Evolutionary conservation across 257 asterid genomes (phyloP).

Genomic region (Jacaranda mimosifolia): DNA sequence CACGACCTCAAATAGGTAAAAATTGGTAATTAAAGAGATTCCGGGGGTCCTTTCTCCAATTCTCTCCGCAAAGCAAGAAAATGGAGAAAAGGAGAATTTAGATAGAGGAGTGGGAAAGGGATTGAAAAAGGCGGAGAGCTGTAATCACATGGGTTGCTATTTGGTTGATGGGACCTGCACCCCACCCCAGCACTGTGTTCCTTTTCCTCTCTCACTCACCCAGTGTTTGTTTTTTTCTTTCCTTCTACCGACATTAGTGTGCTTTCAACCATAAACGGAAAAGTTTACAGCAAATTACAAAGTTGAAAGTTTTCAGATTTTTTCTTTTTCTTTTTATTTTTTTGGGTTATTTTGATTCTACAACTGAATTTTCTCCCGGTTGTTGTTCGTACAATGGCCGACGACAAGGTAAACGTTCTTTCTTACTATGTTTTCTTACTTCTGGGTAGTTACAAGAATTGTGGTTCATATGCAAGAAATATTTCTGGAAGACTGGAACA

Average conservation of each 20-base stretch:
- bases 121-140: slow-evolving; percentile 40
- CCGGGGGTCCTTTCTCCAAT: background rate
- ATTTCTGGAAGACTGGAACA: background rate
- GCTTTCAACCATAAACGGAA: slow-evolving; percentile 48
- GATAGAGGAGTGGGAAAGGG: slow-evolving; percentile 28
- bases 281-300: slow-evolving; percentile 32
- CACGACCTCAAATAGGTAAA: background rate
- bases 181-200: slow-evolving; percentile 34
- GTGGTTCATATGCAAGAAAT: background rate
- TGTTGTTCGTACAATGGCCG: slow-evolving; percentile 49
- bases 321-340: slow-evolving; percentile 34
- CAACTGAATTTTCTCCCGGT: slow-evolving; percentile 17
- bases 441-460: slow-evolving; percentile 15
- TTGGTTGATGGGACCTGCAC: slow-evolving; percentile 62
- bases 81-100: background rate
- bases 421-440: background rate
- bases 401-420: slow-evolving; percentile 50
- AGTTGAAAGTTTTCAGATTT: slow-evolving; percentile 10
- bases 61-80: background rate
- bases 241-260: slow-evolving; percentile 72
- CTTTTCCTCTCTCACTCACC: background rate
- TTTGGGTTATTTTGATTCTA: slow-evolving; percentile 10
- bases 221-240: slow-evolving; percentile 40
- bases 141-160: slow-evolving; percentile 83
- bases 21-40: slow-evolving; percentile 19